These are phyloP conservation scores for Mucor lusitanicus DNA, from an alignment of 371 early-diverging fungal species.

Conservation along the genomic window DNA sequence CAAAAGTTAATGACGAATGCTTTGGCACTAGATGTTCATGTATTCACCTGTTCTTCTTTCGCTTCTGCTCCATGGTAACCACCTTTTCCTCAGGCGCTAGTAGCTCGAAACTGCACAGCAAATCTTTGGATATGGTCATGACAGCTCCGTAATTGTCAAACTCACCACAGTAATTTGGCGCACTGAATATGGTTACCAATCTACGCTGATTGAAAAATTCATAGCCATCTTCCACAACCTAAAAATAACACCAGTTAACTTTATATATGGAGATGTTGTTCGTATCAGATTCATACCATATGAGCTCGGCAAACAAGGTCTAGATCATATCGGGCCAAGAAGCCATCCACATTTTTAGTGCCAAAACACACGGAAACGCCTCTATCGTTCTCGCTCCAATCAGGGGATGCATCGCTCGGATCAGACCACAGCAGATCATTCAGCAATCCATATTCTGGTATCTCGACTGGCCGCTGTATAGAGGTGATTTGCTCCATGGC, in stretches of 20 bases:
- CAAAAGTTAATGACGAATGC: background rate
- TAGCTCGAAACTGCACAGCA: slow-evolving; percentile 85
- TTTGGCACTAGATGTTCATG: background rate
- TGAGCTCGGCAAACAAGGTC: slow-evolving; percentile 97
- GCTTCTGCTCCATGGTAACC: slow-evolving; percentile 4
- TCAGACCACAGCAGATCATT: slow-evolving; percentile 92
- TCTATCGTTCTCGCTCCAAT: slow-evolving; percentile 98
- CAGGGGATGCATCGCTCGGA: slow-evolving; percentile 69
- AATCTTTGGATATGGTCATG: slow-evolving; percentile 88
- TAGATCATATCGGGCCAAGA: slow-evolving; percentile 83
- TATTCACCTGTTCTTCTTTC: slow-evolving; percentile 16
- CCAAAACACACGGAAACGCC: slow-evolving; percentile 97
- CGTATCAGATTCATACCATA: slow-evolving; percentile 49
- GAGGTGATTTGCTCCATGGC: slow-evolving; percentile 89
- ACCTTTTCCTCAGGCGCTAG: slow-evolving; percentile 21
- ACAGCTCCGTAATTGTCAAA: slow-evolving; percentile 95
- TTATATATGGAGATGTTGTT: background rate
- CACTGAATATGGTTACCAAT: slow-evolving; percentile 96
- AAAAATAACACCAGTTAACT: background rate
- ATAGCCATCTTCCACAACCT: slow-evolving; percentile 99
- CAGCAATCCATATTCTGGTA: slow-evolving; percentile 90
- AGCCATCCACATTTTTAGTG: slow-evolving; percentile 79
- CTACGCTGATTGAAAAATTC: slow-evolving; percentile 96
- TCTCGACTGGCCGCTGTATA: slow-evolving; percentile 87
- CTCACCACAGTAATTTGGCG: slow-evolving; percentile 99